Evolutionary conservation across 2,329 filamentous ascomycete genomes (phyloP).

Genomic region (Botryotinia globosa): DNA sequence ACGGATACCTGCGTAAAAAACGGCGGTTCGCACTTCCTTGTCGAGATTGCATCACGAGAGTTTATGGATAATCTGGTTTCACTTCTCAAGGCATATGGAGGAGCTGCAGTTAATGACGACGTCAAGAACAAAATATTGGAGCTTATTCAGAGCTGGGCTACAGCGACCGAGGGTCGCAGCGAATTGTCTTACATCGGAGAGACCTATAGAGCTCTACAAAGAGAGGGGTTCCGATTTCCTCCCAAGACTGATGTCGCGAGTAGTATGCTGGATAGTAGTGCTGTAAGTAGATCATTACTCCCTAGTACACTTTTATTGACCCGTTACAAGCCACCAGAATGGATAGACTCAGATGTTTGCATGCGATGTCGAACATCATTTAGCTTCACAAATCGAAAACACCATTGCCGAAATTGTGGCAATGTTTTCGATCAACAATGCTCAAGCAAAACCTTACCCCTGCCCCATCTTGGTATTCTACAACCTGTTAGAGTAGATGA

Average conservation of each 20-base stretch:
- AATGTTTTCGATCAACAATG: constrained; percentile 97
- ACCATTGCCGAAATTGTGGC: constrained; percentile 96
- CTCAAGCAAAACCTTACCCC: constrained; percentile 80
- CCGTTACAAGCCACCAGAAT: constrained; percentile 75
- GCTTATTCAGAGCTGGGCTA: constrained; percentile 89
- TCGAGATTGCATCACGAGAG: constrained; percentile 92
- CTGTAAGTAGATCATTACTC: constrained; percentile 56
- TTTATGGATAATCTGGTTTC: constrained; percentile 98
- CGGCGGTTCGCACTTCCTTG: constrained; percentile 89
- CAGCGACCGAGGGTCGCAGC: constrained; percentile 78
- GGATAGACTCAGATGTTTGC: constrained; percentile 96
- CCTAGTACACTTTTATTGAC: constrained; percentile 11
- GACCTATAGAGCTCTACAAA: constrained; percentile 77
- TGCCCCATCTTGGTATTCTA: constrained; percentile 90
- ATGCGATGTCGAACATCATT: constrained; percentile 96
- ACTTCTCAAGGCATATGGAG: constrained; percentile 75
- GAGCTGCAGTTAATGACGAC: constrained; percentile 73
- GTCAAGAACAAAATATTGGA: constrained; percentile 90
- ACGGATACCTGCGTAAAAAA: constrained; percentile 99
- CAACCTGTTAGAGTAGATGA: constrained; percentile 93
- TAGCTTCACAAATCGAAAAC: constrained; percentile 96
- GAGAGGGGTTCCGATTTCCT: constrained; percentile 85
- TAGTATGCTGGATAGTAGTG: constrained; percentile 96
- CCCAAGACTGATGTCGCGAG: constrained; percentile 84
- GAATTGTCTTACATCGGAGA: constrained; percentile 85